Conservation (phyloP, 179 eudicot species). For the Nepenthes alata region DNA sequence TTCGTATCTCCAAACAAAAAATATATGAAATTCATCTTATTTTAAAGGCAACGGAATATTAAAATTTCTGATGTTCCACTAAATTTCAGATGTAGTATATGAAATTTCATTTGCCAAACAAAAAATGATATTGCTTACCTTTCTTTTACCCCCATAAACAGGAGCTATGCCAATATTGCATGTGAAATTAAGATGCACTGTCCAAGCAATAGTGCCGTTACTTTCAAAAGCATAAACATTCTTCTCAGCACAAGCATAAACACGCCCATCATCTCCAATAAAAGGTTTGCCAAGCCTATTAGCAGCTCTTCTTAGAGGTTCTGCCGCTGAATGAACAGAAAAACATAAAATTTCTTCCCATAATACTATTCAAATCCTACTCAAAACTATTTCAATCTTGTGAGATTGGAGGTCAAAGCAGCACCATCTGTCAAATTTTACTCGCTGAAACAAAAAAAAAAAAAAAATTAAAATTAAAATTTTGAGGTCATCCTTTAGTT, state of each 20-base stretch:
- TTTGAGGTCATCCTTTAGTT: too few relatives aligned
- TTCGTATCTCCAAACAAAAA: too few relatives aligned
- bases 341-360: neutral
- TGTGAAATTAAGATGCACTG: constrained; percentile 44
- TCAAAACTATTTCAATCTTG: too few relatives aligned
- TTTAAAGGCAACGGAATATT: too few relatives aligned
- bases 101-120: neutral
- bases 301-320: constrained; percentile 22
- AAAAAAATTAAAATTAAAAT: too few relatives aligned
- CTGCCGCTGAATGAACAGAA: constrained; percentile 22
- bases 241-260: constrained; percentile 57
- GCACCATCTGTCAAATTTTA: too few relatives aligned
- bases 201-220: constrained; percentile 63
- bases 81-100: too few relatives aligned
- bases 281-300: constrained; percentile 62
- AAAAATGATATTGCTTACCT: constrained; percentile 27
- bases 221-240: constrained; percentile 49
- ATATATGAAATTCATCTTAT: too few relatives aligned
- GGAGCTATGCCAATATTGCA: constrained; percentile 57
- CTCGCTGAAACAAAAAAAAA: too few relatives aligned
- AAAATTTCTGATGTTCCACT: too few relatives aligned
- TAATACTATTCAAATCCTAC: too few relatives aligned
- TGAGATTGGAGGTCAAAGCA: too few relatives aligned
- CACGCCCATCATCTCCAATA: constrained; percentile 47
- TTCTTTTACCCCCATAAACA: constrained; percentile 54